Conservation (phyloP, 129 eudicot species). For the Escallonia rubra region DNA sequence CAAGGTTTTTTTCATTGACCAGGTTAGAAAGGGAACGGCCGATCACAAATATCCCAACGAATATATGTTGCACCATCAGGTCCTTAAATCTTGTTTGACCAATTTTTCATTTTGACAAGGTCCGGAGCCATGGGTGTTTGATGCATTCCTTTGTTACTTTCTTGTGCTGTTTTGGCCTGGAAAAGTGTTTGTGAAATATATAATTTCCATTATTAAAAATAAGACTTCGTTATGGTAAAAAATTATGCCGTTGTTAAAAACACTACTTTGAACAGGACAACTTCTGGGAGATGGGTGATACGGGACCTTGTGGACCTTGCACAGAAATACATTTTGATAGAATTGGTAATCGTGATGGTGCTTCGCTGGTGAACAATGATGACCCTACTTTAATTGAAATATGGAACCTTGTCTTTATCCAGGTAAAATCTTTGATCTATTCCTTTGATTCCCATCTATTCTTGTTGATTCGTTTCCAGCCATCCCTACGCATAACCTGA, state of each 20-base stretch:
- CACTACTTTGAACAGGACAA: constrained; percentile 55
- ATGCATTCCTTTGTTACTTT: no score
- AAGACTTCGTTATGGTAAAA: background rate
- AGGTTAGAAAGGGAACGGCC: no score
- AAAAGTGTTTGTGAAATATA: background rate
- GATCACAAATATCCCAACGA: no score
- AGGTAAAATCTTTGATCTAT: constrained; percentile 34
- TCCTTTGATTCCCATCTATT: background rate
- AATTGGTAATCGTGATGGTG: constrained; percentile 88
- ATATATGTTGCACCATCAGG: no score
- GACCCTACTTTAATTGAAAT: constrained; percentile 96
- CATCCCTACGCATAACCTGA: background rate
- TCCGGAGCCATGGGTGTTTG: background rate
- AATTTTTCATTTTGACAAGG: background rate
- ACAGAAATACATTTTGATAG: constrained; percentile 96
- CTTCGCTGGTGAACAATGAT: constrained; percentile 82
- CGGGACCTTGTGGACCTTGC: constrained; percentile 99
- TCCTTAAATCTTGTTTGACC: no score
- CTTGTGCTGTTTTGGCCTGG: background rate
- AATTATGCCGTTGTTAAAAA: no score
- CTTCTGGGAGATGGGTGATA: constrained; percentile 99
- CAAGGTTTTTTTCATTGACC: no score
- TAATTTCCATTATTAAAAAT: background rate
- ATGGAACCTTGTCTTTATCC: constrained; percentile 96
- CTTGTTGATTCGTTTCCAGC: background rate